Percentiles rank a stretch among this genome's conserved stretches.
Conservation (phyloP, 306 rosid species). For the Vigna angularis region DNA sequence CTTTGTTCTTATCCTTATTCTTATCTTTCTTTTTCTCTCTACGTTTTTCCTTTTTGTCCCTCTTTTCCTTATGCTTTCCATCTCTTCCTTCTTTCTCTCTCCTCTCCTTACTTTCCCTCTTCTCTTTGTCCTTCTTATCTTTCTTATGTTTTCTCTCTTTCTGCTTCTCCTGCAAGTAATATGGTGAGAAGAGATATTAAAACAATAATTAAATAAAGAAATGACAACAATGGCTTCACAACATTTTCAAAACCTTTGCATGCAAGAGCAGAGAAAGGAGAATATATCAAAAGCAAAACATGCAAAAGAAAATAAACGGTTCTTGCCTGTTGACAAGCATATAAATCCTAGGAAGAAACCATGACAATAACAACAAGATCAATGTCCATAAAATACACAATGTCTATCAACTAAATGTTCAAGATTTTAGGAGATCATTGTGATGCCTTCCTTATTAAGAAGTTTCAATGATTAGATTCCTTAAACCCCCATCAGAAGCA, state of each 20-base stretch:
- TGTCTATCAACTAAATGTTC: not conserved
- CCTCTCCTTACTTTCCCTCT: conserved; percentile 70
- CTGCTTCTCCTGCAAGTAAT: conserved; percentile 64
- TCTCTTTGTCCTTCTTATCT: conserved; percentile 77
- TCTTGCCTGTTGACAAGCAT: not conserved
- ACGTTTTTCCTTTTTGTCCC: conserved; percentile 71
- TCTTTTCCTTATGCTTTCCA: conserved; percentile 70
- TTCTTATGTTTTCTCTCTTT: conserved; percentile 73
- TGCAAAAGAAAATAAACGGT: not conserved
- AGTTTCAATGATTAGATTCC: not conserved
- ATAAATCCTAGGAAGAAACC: conserved; percentile 13
- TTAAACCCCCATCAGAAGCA: conserved; percentile 9
- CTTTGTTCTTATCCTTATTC: conserved; percentile 38
- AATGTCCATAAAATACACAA: not conserved
- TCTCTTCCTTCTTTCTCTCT: conserved; percentile 70
- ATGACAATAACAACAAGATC: conserved; percentile 12
- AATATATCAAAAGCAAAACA: conserved; percentile 13
- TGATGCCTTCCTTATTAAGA: not conserved
- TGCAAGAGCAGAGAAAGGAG: not conserved
- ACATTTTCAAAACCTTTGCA: not conserved
- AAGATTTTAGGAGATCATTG: not conserved
- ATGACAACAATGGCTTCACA: not conserved
- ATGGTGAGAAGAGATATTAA: not conserved
- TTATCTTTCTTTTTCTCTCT: conserved; percentile 72
- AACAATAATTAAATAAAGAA: conserved; percentile 18